phyloP scores from a whole-genome alignment of 768 basidiomycete species.

The Suillus bovinus region DNA sequence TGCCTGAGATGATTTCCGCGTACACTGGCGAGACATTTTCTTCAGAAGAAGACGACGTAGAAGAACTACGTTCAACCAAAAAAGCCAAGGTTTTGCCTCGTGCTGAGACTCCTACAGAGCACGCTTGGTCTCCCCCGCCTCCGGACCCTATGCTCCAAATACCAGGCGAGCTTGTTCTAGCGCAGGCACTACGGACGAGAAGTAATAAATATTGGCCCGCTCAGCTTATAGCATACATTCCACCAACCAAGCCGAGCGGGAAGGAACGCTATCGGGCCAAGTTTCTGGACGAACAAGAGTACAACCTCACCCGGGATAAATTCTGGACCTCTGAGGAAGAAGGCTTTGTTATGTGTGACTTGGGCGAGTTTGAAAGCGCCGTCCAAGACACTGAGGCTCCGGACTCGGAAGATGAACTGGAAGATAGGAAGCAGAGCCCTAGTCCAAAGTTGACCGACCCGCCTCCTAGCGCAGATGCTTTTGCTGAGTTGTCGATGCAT shows the following conservation, averaged over 20 bases:
- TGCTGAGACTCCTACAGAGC: constrained; percentile 12
- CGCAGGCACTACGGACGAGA: constrained; percentile 33
- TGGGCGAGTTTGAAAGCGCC: constrained; percentile 57
- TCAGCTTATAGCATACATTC: constrained; percentile 50
- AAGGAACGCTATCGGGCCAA: constrained; percentile 52
- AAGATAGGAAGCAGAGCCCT: constrained; percentile 22
- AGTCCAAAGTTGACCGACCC: constrained; percentile 27
- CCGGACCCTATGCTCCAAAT: constrained; percentile 53
- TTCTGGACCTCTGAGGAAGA: constrained; percentile 61
- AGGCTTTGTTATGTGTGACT: constrained; percentile 62
- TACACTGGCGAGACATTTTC: constrained; percentile 24
- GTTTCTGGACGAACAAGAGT: constrained; percentile 56
- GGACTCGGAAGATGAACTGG: constrained; percentile 33
- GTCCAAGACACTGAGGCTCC: constrained; percentile 29
- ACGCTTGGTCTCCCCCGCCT: constrained; percentile 41
- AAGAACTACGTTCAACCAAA: constrained; percentile 16
- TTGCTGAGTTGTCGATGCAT: constrained; percentile 48
- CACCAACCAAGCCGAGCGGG: constrained; percentile 38
- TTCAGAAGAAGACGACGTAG: constrained; percentile 1
- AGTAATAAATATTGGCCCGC: constrained; percentile 66
- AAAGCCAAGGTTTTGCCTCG: constrained; percentile 23
- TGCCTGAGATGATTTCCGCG: constrained; percentile 42
- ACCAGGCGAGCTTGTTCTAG: constrained; percentile 69
- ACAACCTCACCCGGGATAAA: constrained; percentile 44
- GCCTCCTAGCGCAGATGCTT: constrained; percentile 48